Percentiles rank a stretch among this genome's conserved stretches.
phyloP scores from a whole-genome alignment of 768 basidiomycete genomes.

The Pleurotus sapidus region DNA sequence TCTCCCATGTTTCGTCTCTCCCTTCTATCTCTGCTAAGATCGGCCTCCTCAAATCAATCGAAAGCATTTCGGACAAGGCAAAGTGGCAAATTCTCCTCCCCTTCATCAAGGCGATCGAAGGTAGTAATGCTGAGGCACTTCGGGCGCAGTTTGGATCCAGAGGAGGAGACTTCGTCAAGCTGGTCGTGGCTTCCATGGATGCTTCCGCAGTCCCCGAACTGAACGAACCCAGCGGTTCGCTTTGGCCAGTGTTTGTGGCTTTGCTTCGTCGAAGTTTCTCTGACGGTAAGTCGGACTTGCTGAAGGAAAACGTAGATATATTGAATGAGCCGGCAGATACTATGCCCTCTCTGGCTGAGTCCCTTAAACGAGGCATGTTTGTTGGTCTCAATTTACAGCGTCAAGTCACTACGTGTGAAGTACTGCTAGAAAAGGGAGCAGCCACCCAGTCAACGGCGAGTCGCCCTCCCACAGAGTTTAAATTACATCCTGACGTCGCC shows the following conservation, averaged over 20 bases:
- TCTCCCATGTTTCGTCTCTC: slow-evolving; percentile 75
- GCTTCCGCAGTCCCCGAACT: slow-evolving; percentile 39
- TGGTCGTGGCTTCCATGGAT: slow-evolving; percentile 53
- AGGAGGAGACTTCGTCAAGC: slow-evolving; percentile 33
- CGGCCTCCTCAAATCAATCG: slow-evolving; percentile 46
- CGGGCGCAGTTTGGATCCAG: background rate
- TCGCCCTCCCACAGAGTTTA: background rate
- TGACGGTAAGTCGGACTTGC: slow-evolving; percentile 31
- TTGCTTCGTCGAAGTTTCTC: slow-evolving; percentile 42
- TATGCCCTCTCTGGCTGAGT: slow-evolving; percentile 33
- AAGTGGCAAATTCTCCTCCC: slow-evolving; percentile 58
- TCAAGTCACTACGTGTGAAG: slow-evolving; percentile 50
- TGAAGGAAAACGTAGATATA: no score
- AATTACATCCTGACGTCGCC: background rate
- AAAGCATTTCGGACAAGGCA: slow-evolving; percentile 43
- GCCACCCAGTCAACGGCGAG: background rate
- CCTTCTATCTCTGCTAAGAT: slow-evolving; percentile 44
- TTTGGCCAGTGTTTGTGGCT: slow-evolving; percentile 52
- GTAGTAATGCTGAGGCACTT: slow-evolving; percentile 9
- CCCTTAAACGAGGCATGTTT: slow-evolving; percentile 58
- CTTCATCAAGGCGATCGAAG: slow-evolving; percentile 40
- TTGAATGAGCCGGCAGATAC: slow-evolving; percentile 28
- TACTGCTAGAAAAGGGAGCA: slow-evolving; percentile 53
- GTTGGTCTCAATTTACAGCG: slow-evolving; percentile 45
- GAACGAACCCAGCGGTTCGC: slow-evolving; percentile 34